These are phyloP conservation scores for Pythium apleroticum DNA, from an alignment of 352 stramenopile species.

Conservation along the genomic window DNA sequence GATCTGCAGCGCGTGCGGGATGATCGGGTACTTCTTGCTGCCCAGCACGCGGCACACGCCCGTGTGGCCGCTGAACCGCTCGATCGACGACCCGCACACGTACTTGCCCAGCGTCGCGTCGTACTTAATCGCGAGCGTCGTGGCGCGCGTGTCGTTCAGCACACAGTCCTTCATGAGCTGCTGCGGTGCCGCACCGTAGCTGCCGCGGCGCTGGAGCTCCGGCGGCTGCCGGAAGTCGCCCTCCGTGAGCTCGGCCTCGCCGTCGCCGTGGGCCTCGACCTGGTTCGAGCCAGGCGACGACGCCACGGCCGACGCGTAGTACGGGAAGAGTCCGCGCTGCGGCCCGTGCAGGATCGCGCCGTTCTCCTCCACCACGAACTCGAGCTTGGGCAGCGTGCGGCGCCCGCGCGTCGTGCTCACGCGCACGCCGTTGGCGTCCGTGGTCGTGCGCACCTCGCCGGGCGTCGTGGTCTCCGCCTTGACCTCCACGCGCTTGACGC, in stretches of 20 bases:
- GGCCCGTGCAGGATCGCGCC: slow-evolving; percentile 75
- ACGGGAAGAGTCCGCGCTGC: slow-evolving; percentile 55
- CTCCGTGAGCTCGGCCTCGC: neutral
- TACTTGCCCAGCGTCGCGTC: slow-evolving; percentile 63
- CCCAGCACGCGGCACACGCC: slow-evolving; percentile 89
- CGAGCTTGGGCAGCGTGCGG: slow-evolving; percentile 76
- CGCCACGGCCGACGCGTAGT: slow-evolving; percentile 20
- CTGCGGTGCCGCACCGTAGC: slow-evolving; percentile 9
- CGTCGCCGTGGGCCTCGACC: neutral
- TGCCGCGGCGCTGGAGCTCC: neutral
- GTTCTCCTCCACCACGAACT: slow-evolving; percentile 85
- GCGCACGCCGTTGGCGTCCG: slow-evolving; percentile 59
- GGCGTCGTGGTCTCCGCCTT: slow-evolving; percentile 86
- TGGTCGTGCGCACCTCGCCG: slow-evolving; percentile 70
- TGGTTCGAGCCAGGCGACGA: neutral
- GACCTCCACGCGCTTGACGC: slow-evolving; percentile 76
- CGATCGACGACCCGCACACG: slow-evolving; percentile 83
- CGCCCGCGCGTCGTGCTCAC: slow-evolving; percentile 60
- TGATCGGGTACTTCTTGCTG: slow-evolving; percentile 84
- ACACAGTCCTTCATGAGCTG: slow-evolving; percentile 81
- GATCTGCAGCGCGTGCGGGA: slow-evolving; percentile 69
- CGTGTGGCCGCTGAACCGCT: slow-evolving; percentile 91
- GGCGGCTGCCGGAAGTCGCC: slow-evolving; percentile 3
- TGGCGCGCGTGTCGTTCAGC: slow-evolving; percentile 79
- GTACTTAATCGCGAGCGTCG: slow-evolving; percentile 76